Evolutionary conservation across 1,139 yeast genomes (phyloP), one percentile per base, ranked within the genome.

Genomic region (Lodderomyces parapsilosis): DNA sequence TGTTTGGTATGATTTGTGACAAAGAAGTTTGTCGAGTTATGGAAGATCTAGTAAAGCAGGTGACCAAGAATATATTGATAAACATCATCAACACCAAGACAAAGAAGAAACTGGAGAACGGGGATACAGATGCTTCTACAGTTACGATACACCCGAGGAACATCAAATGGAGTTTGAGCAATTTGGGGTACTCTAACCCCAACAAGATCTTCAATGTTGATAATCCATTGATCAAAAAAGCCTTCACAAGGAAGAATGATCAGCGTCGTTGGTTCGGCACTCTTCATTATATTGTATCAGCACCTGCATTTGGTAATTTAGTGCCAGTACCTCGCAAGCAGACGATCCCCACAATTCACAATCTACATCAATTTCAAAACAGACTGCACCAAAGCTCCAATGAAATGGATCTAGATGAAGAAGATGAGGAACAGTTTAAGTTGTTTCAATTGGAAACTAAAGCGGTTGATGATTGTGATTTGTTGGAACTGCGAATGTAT

Each of bases 401-500:
- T 6, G 42, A 39, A 9, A 19, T 7, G 6, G 17, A 6, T 8
- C 20, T 25, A 2, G 33, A 33, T 33, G 32, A 32, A 5, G 34
- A 33, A 6, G 19, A 24, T n/a, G 42, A 33, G n/a, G n/a, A n/a
- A n/a, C n/a, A n/a, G n/a, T 18, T 17, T n/a, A 27, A 37, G 30
- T 41, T 41, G 31, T 17, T 19, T 20, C 7, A 27, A 19, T 22
- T 32, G 24, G 59, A 54, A 33, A 48, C 45, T 4, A 38, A 47
- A 18, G 37, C 39, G 6, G 38, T 58, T 11, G 57, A 59, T 14
- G 38, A 33, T 17, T 30, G 34, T 2, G 63, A 59, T 41, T 24
- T 20, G 7, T 38, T 37, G 18, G 54, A 53, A 10, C 56, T 58
- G 28, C 39, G 44, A 24, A 46, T 50, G 41, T 45, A 59, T 39